Conservation (phyloP, 2,329 filamentous ascomycete species). For the Arachnomyces sp. region DNA sequence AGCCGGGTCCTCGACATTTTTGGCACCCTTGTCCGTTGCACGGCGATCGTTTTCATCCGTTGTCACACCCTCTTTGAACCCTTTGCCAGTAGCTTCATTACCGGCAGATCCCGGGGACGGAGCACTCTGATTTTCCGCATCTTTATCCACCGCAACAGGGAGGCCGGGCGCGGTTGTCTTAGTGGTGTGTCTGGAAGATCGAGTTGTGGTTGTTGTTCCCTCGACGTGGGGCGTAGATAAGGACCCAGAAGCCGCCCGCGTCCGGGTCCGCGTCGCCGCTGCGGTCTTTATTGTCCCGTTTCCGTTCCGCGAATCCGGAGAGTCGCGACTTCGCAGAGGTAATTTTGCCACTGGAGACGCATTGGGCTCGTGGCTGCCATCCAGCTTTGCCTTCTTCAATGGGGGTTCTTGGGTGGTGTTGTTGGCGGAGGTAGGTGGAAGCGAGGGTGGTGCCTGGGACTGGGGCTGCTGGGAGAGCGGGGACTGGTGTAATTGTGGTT, state of each 20-base stretch:
- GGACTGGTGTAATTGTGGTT: slow-evolving; percentile 2
- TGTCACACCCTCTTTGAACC: slow-evolving; percentile 5
- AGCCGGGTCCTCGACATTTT: slow-evolving; percentile 4
- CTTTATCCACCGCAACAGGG: slow-evolving; percentile 7
- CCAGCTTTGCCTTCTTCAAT: slow-evolving; percentile 10
- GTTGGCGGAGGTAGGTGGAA: slow-evolving; percentile 3
- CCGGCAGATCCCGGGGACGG: not conserved
- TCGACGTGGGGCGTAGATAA: slow-evolving; percentile 1
- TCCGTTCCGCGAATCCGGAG: slow-evolving; percentile 21
- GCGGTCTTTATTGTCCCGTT: slow-evolving; percentile 14
- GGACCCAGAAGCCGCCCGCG: not conserved
- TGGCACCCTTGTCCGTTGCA: slow-evolving; percentile 4
- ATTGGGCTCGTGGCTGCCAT: slow-evolving; percentile 12
- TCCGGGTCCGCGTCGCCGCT: slow-evolving; percentile 5
- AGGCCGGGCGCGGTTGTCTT: slow-evolving; percentile 1
- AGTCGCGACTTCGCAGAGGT: slow-evolving; percentile 18
- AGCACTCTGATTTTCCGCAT: slow-evolving; percentile 4
- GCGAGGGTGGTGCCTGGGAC: not conserved
- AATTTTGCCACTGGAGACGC: slow-evolving; percentile 11
- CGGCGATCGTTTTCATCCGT: slow-evolving; percentile 7
- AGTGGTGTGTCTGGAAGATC: slow-evolving; percentile 15
- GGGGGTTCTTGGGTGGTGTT: slow-evolving; percentile 6
- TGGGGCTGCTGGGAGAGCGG: slow-evolving; percentile 8
- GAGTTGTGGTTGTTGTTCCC: slow-evolving; percentile 10
- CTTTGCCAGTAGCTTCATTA: not conserved